Percentiles rank a stretch among this genome's conserved stretches.
Conservation (phyloP, 2,329 filamentous ascomycete species). For the Aspergillus neoniger region DNA sequence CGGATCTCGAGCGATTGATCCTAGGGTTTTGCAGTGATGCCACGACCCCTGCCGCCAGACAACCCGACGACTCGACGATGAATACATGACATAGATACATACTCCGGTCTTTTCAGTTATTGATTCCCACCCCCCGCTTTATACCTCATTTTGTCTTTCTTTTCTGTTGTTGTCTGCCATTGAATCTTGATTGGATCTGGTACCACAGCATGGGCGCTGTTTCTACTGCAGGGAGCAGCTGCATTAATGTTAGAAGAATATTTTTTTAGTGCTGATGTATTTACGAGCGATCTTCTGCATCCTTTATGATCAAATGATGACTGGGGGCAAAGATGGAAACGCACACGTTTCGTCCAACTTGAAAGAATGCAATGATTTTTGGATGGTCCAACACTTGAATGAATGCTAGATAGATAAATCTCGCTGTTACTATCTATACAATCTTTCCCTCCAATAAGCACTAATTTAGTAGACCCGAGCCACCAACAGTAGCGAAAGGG, state of each 20-base stretch:
- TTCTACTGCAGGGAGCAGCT: constrained; percentile 1
- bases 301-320: constrained; percentile 8
- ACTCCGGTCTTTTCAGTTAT: constrained; percentile 5
- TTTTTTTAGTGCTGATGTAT: constrained; percentile 7
- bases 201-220: not conserved
- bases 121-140: constrained; percentile 8
- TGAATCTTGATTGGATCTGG: constrained; percentile 2
- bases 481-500: too few relatives aligned
- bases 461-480: too few relatives aligned
- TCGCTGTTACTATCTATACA: not conserved
- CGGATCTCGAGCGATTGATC: constrained; percentile 64
- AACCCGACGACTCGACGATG: constrained; percentile 18
- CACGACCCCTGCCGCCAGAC: constrained; percentile 7
- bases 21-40: constrained; percentile 45
- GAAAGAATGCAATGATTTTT: not conserved
- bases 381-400: not conserved
- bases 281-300: constrained; percentile 1
- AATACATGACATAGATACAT: constrained; percentile 21
- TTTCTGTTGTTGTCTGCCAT: constrained; percentile 9
- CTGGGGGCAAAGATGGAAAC: constrained; percentile 2
- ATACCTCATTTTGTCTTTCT: constrained; percentile 13
- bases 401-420: not conserved
- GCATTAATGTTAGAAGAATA: constrained; percentile 9
- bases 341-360: not conserved
- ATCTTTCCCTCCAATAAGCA: too few relatives aligned